Percentiles rank a stretch among this genome's conserved stretches.
These are phyloP conservation scores for Solanum piurae DNA, from an alignment of 257 asterid genomes.

Conservation along the genomic window DNA sequence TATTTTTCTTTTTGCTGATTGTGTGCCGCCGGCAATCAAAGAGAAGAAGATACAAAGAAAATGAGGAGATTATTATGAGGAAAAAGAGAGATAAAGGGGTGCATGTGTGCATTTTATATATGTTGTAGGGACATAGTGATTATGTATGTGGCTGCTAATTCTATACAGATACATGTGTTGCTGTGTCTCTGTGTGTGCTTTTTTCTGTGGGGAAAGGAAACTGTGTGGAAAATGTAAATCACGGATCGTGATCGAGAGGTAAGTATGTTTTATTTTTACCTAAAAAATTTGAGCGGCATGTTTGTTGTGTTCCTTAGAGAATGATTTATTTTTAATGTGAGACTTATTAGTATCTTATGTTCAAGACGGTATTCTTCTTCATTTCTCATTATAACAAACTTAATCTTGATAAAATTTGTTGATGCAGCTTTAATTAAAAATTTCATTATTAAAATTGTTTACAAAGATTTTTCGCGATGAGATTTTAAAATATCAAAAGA, in stretches of 20 bases:
- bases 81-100: neutral
- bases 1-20: neutral
- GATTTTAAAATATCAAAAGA: too few relatives aligned
- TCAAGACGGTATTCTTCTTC: neutral
- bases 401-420: neutral
- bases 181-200: neutral
- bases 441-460: neutral
- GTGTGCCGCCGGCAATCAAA: constrained; percentile 17
- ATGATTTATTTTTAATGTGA: neutral
- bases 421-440: too few relatives aligned
- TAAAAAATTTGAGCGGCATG: too few relatives aligned
- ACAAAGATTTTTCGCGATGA: too few relatives aligned
- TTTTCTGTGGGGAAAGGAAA: neutral
- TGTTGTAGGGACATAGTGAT: neutral
- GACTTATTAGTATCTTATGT: too few relatives aligned
- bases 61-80: neutral
- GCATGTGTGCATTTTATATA: neutral
- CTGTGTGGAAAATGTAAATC: neutral
- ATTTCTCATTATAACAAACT: neutral
- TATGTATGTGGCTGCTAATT: neutral
- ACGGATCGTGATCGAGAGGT: fast-evolving
- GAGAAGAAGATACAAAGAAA: neutral
- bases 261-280: neutral
- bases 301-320: too few relatives aligned
- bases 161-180: neutral